Base-by-base conservation (phyloP, 2,329 filamentous ascomycete genomes). In the Stagonosporopsis vannaccii region DNA sequence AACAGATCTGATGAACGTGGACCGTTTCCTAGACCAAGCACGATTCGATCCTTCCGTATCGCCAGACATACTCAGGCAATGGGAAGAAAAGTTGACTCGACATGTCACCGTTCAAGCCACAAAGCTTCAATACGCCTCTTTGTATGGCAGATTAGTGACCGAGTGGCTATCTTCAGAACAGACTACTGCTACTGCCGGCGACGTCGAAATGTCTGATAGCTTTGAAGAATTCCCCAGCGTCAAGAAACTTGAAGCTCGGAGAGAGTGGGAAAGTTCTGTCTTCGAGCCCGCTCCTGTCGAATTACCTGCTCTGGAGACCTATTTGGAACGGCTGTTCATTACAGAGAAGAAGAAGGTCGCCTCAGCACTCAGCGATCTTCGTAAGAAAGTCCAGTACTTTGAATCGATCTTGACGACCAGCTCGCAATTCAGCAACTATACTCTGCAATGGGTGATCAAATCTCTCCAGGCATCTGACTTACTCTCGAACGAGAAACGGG, bases 401-500 rank as follows among this genome's bases (percentile, higher is more conserved):
- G 68, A 72, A 33, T 49, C n/a, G 3, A 54, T 19, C n/a, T 42
- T 74, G 26, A 56, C 54, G 23, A 40, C 41, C 20, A 55, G 63
- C 2, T 56, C 44, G 17, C 66, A 66, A 32, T 79, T 84, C 67
- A 69, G 63, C 35, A 39, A 63, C 0, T 2, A 17, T 0, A 74
- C 70, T 1, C 61, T 84, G 19, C 66, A 62, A 23, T 78, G 75
- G 76, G 68, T 75, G 9, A 79, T 82, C 11, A 55, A 75, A 11
- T 77, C 80, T 0, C 75, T 84, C 2, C 64, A 79, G 20, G 63
- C 70, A 3, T 80, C 79, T 0, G 80, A 81, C 30, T 70, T 83
- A 0, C 72, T 84, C 3, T 76, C 77, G 4, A 71, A 74, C 23
- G 71, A 72, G 20, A 75, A 76, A 52, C 64, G 72, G n/a, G 67